A percentile compares a stretch with the other conserved stretches of the same genome.
Evolutionary conservation across 1,284 basidiomycete genomes (phyloP).

Genomic region (Rhodotorula sp.): DNA sequence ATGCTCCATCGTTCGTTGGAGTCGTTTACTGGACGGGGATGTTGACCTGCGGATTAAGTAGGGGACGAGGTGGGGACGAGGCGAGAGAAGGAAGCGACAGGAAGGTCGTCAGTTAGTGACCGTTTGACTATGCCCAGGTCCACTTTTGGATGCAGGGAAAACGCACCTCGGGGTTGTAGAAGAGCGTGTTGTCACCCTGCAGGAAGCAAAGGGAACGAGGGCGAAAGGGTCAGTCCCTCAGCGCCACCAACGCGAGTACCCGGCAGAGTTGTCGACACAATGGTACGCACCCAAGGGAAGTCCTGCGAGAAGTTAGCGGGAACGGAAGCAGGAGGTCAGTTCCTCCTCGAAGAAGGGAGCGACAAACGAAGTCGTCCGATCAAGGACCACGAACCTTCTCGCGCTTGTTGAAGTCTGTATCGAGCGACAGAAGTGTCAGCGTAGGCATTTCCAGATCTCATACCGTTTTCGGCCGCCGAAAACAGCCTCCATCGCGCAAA

Average conservation of each 20-base stretch:
- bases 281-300: background rate
- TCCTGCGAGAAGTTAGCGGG: background rate
- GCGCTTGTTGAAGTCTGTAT: constrained; percentile 63
- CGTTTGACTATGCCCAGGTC: no score
- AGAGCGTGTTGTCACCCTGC: constrained; percentile 60
- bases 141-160: no score
- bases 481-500: background rate
- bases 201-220: background rate
- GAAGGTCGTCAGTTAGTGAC: constrained; percentile 3
- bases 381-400: constrained; percentile 50
- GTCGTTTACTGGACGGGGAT: constrained; percentile 20
- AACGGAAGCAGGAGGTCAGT: background rate
- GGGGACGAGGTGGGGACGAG: background rate
- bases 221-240: no score
- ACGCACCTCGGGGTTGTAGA: constrained; percentile 68
- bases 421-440: background rate
- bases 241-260: no score
- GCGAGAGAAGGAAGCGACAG: constrained; percentile 39
- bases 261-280: no score
- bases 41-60: constrained; percentile 12
- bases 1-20: no score
- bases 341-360: background rate
- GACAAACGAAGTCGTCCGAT: background rate
- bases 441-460: no score
- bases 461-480: background rate